These are phyloP conservation scores for Aspergillus fumigatus DNA, from an alignment of 2,329 filamentous ascomycete genomes.

Conservation along the genomic window DNA sequence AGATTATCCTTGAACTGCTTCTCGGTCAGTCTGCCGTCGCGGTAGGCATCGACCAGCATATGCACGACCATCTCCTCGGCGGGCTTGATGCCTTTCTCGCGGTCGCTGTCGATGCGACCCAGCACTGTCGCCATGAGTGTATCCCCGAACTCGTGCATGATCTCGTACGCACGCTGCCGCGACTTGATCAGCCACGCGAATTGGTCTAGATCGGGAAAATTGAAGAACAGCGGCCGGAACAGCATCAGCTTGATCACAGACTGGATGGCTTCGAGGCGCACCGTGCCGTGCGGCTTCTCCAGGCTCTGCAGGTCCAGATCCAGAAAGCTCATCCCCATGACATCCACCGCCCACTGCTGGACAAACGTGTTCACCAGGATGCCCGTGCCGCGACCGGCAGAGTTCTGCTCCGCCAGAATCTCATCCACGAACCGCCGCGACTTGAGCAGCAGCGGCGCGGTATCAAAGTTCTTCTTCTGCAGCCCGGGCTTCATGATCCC, in stretches of 20 bases:
- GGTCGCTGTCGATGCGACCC: background rate
- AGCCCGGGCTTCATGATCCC: slow-evolving; percentile 6
- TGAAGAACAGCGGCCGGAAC: slow-evolving; percentile 24
- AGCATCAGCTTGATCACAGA: slow-evolving; percentile 23
- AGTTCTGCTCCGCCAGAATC: slow-evolving; percentile 18
- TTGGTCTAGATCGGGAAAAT: slow-evolving; percentile 23
- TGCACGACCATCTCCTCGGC: slow-evolving; percentile 18
- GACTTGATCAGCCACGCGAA: slow-evolving; percentile 17
- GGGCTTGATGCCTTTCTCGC: background rate
- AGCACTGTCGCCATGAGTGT: slow-evolving; percentile 12
- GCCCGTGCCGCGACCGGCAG: background rate
- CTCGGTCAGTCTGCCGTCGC: slow-evolving; percentile 26
- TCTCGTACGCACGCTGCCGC: slow-evolving; percentile 17
- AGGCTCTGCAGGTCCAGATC: slow-evolving; percentile 20
- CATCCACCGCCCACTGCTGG: slow-evolving; percentile 24
- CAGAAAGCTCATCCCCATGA: slow-evolving; percentile 23
- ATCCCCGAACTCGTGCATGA: slow-evolving; percentile 24
- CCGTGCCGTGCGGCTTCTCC: slow-evolving; percentile 15
- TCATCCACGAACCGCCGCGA: slow-evolving; percentile 20
- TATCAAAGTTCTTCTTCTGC: slow-evolving; percentile 17
- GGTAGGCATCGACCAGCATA: slow-evolving; percentile 18
- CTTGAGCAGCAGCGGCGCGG: slow-evolving; percentile 17
- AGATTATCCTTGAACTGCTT: slow-evolving; percentile 40
- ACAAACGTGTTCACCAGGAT: slow-evolving; percentile 20
- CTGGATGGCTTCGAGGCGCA: slow-evolving; percentile 21